Percentiles rank a stretch among this genome's conserved stretches.
phyloP scores from a whole-genome alignment of 495 filamentous ascomycete species.

The Penicillium argentinense region DNA sequence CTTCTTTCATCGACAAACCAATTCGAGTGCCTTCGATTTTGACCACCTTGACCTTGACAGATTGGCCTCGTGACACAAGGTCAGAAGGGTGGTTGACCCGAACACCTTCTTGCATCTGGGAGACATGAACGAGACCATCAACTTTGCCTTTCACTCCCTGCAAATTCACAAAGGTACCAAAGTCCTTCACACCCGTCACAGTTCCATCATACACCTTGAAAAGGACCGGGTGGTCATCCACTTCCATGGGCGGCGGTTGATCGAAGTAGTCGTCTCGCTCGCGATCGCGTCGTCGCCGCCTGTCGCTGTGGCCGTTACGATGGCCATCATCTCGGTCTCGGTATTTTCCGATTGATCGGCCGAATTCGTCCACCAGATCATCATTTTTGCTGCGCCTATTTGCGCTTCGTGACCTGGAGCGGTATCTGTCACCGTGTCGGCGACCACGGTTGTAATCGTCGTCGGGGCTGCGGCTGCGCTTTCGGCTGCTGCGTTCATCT shows the following conservation, averaged over 20 bases:
- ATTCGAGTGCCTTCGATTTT: conserved; percentile 80
- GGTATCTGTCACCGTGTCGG: conserved; percentile 51
- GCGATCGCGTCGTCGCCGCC: conserved; percentile 39
- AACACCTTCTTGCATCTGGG: conserved; percentile 82
- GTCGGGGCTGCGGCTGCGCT: conserved; percentile 72
- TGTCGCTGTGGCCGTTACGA: conserved; percentile 41
- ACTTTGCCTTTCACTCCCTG: conserved; percentile 82
- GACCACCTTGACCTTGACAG: conserved; percentile 89
- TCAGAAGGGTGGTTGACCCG: conserved; percentile 92
- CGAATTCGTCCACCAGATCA: conserved; percentile 65
- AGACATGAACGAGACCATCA: conserved; percentile 94
- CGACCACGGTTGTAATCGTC: conserved; percentile 56
- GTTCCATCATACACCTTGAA: conserved; percentile 89
- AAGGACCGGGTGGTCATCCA: conserved; percentile 77
- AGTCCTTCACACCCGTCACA: conserved; percentile 90
- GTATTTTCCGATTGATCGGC: conserved; percentile 44
- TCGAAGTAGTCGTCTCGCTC: conserved; percentile 65
- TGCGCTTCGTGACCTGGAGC: conserved; percentile 54
- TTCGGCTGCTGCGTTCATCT: conserved; percentile 50
- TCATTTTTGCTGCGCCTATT: conserved; percentile 47
- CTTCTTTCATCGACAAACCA: conserved; percentile 94
- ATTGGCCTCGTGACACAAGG: conserved; percentile 74
- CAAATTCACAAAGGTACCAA: conserved; percentile 95
- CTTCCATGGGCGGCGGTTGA: conserved; percentile 70
- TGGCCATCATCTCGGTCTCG: conserved; percentile 42